Conservation (phyloP, 1,139 yeast species). For the Kodamaea sp. region DNA sequence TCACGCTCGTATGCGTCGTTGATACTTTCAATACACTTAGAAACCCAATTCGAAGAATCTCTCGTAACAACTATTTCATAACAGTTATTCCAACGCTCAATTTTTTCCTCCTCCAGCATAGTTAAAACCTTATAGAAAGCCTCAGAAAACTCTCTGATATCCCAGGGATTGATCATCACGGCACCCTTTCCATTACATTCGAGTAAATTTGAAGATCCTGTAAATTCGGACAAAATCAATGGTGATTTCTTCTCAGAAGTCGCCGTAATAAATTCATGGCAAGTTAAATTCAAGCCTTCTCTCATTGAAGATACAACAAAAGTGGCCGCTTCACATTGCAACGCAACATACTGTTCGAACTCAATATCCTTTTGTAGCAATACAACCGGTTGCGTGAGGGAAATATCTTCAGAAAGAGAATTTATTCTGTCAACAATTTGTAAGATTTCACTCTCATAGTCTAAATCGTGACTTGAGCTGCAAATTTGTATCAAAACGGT, state of each 20-base stretch:
- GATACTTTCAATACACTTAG: slow-evolving; percentile 52
- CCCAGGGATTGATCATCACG: slow-evolving; percentile 88
- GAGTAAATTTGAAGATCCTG: slow-evolving; percentile 85
- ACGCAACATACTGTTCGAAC: slow-evolving; percentile 83
- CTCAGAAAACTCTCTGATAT: slow-evolving; percentile 59
- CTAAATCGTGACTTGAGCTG: slow-evolving; percentile 51
- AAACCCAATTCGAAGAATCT: slow-evolving; percentile 77
- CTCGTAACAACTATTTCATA: slow-evolving; percentile 56
- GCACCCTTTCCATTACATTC: slow-evolving; percentile 56
- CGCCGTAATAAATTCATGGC: slow-evolving; percentile 89
- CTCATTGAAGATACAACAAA: slow-evolving; percentile 89
- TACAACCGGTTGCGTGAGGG: slow-evolving; percentile 81
- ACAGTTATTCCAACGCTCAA: slow-evolving; percentile 59
- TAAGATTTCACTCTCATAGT: slow-evolving; percentile 68
- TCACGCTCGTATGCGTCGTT: slow-evolving; percentile 63
- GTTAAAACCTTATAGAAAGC: slow-evolving; percentile 60
- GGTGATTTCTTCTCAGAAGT: slow-evolving; percentile 74
- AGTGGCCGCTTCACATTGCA: slow-evolving; percentile 79
- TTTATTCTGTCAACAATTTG: slow-evolving; percentile 83
- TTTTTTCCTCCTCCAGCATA: slow-evolving; percentile 58
- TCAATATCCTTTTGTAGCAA: slow-evolving; percentile 84
- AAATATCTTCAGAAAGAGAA: slow-evolving; percentile 65
- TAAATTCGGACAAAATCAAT: slow-evolving; percentile 82
- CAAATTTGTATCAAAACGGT: slow-evolving; percentile 84
- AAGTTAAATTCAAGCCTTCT: slow-evolving; percentile 94